A percentile compares a stretch with the other conserved stretches of the same genome.
These are phyloP conservation scores for Phlebopus sp. DNA, from an alignment of 1,284 basidiomycete species.

Conservation along the genomic window DNA sequence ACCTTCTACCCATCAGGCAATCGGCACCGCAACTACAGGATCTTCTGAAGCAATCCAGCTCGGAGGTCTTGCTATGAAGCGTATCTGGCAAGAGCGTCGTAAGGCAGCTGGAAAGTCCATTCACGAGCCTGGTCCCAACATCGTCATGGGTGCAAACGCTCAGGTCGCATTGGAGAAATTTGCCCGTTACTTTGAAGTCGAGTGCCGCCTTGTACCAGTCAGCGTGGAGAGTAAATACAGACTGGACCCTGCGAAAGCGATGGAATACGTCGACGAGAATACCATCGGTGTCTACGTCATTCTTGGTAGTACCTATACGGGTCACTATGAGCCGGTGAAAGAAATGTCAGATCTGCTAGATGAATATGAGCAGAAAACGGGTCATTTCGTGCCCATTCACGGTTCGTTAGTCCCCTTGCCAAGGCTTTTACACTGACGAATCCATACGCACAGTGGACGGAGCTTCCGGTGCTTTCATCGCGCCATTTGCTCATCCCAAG, in stretches of 20 bases:
- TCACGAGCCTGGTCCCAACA: constrained; percentile 79
- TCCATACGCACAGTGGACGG: constrained; percentile 54
- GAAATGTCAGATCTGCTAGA: constrained; percentile 86
- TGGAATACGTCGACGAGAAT: constrained; percentile 91
- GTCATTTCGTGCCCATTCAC: constrained; percentile 81
- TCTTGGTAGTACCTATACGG: constrained; percentile 87
- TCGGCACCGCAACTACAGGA: constrained; percentile 93
- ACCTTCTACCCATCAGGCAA: constrained; percentile 66
- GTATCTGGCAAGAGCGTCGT: constrained; percentile 87
- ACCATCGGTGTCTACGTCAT: constrained; percentile 84
- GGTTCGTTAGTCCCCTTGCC: constrained; percentile 42
- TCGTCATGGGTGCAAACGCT: constrained; percentile 80
- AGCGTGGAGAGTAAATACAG: constrained; percentile 76
- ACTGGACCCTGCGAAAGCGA: constrained; percentile 80
- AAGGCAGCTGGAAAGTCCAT: constrained; percentile 86
- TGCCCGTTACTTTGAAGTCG: constrained; percentile 90
- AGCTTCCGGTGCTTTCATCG: constrained; percentile 82
- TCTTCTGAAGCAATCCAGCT: constrained; percentile 93
- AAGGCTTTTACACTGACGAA: neutral
- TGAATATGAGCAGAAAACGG: constrained; percentile 81
- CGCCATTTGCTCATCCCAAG: constrained; percentile 80
- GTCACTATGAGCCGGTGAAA: constrained; percentile 90
- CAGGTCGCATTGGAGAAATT: constrained; percentile 91
- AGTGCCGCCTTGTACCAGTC: constrained; percentile 78
- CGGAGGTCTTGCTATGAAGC: constrained; percentile 93